A percentile compares a stretch with the other conserved stretches of the same genome.
phyloP scores from a whole-genome alignment of 176 grass and related monocot species.

The Phragmites australis region DNA sequence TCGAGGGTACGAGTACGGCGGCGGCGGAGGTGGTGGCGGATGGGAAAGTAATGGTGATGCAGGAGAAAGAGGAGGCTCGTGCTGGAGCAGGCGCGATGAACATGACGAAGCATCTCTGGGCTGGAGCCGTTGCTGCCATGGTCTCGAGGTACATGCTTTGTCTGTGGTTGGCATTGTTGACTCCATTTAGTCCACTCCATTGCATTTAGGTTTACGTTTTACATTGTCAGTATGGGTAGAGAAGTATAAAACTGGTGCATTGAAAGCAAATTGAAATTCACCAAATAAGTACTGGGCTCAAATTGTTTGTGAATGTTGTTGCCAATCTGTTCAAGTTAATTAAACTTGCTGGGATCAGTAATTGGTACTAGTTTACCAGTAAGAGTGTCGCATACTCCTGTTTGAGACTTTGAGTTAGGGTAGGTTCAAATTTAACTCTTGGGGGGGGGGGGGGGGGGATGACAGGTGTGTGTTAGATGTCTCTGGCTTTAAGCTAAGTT shows the following conservation, averaged over 20 bases:
- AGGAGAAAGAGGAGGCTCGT: conserved; percentile 21
- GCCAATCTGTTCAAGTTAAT: not conserved
- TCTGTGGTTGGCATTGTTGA: not conserved
- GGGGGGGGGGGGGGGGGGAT: not conserved
- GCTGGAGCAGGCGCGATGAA: conserved; percentile 71
- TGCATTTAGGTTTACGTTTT: not conserved
- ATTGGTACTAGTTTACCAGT: not conserved
- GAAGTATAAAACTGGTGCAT: not conserved
- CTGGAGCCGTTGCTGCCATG: conserved; percentile 93
- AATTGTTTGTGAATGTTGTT: not conserved
- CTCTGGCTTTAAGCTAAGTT: not conserved
- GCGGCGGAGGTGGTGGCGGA: conserved; percentile 30
- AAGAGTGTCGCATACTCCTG: not conserved
- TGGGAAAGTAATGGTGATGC: conserved; percentile 26
- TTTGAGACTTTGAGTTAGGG: not conserved
- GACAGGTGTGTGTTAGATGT: not conserved
- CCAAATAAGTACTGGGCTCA: not conserved
- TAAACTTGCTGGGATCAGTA: not conserved
- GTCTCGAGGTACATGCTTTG: conserved; percentile 63
- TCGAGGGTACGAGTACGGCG: conserved; percentile 3
- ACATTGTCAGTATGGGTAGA: not conserved
- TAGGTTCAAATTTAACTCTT: not conserved
- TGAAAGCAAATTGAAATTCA: not conserved
- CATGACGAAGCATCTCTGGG: conserved; percentile 86
- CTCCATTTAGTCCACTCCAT: not conserved